Base-by-base conservation (phyloP, 1,139 yeast species). In the Yamadazyma atmosphaerica region DNA sequence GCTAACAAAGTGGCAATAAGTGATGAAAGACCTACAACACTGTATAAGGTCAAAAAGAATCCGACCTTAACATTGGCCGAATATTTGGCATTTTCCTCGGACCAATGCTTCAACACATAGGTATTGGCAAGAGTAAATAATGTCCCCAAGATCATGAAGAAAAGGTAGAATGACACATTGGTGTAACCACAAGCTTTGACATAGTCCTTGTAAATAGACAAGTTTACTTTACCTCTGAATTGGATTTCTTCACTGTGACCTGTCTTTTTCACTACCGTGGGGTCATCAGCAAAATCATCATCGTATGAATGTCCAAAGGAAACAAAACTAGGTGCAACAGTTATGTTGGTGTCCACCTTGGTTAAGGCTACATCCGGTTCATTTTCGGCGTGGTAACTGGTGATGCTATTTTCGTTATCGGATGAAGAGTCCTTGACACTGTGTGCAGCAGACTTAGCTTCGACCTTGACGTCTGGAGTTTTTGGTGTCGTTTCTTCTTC, bases 101-200 rank as follows among this genome's bases (percentile, higher is more conserved):
- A 65, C 74, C 74, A 68, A 32, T 51, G 46, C 41, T 65, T 67
- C 45, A 68, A 56, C n/a, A 63, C 47, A 40, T 60, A 63, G 34
- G 60, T 63, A 27, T 63, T 65, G n/a, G 52, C 38, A 37, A 67
- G 55, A 10, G 54, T 44, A 28, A 55, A 46, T 16, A 54, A 43
- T 12, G 63, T 51, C 14, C 59, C 52, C 11, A 49, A 41, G 13
- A 52, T 43, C 9, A 56, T 44, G 17, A 61, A 51, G 3, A 52
- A 33, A 13, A 65, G 39, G 48, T 65, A 67, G 9, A 64, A 33
- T 1, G 55, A 39, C 23, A 66, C 48, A 31, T 52, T 60, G 4
- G 45, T 41, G 44, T 57, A 59, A 33, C 63, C 62, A 46, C 73
- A 66, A 4, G 74, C 72, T 35, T 54, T 54, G 38, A 66, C 55